A percentile compares a stretch with the other conserved stretches of the same genome.
These are phyloP conservation scores for Fusarium sp. DNA, from an alignment of 2,329 filamentous ascomycete genomes.

Conservation along the genomic window DNA sequence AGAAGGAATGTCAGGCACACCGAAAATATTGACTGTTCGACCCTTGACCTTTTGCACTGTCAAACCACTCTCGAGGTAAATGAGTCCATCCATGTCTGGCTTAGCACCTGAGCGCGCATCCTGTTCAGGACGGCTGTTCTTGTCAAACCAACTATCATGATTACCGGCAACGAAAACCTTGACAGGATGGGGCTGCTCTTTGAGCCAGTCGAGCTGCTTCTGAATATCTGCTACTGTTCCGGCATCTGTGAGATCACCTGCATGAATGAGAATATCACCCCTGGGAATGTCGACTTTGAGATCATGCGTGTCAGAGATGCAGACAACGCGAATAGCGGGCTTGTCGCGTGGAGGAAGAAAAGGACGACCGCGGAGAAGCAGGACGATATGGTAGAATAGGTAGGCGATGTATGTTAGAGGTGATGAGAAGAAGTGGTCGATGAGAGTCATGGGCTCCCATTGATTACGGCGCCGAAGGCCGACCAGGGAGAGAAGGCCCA, in stretches of 20 bases:
- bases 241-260: conserved; percentile 83
- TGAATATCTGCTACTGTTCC: conserved; percentile 82
- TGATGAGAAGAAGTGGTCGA: conserved; percentile 75
- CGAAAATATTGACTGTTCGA: conserved; percentile 74
- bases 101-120: conserved; percentile 65
- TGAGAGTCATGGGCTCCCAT: conserved; percentile 64
- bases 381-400: conserved; percentile 72
- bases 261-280: conserved; percentile 90
- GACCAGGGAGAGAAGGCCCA: conserved; percentile 60
- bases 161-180: conserved; percentile 90
- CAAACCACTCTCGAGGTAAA: conserved; percentile 80
- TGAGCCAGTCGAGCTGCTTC: conserved; percentile 86
- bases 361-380: conserved; percentile 75
- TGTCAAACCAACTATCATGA: conserved; percentile 88
- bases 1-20: conserved; percentile 81
- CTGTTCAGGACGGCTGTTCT: conserved; percentile 66
- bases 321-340: conserved; percentile 79
- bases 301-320: conserved; percentile 90
- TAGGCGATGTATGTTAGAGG: conserved; percentile 74
- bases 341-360: conserved; percentile 67
- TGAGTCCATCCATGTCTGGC: conserved; percentile 75
- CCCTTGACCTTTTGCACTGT: conserved; percentile 72
- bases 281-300: conserved; percentile 71
- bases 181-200: conserved; percentile 76
- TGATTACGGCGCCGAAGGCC: conserved; percentile 61